Percentiles rank a stretch among this genome's conserved stretches.
These are phyloP conservation scores for Thelonectria blattea DNA, from an alignment of 2,329 filamentous ascomycete species.

Conservation along the genomic window DNA sequence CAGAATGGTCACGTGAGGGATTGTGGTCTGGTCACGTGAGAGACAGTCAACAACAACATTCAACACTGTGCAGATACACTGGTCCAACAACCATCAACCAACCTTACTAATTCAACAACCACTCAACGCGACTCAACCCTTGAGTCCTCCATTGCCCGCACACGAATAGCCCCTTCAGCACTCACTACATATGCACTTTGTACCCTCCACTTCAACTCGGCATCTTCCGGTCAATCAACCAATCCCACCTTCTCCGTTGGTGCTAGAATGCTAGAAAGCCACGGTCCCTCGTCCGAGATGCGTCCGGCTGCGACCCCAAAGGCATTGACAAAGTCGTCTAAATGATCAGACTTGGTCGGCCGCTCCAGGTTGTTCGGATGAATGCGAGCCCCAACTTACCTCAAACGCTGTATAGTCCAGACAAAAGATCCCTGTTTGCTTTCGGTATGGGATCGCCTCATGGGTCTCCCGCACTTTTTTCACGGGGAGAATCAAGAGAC, in stretches of 20 bases:
- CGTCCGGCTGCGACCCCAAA: background rate
- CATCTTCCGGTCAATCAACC: background rate
- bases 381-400: slow-evolving; percentile 6
- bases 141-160: too few relatives aligned
- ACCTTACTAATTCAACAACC: too few relatives aligned
- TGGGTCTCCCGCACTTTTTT: background rate
- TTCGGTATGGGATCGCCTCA: background rate
- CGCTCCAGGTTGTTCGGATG: background rate
- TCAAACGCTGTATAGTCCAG: background rate
- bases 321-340: background rate
- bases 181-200: too few relatives aligned
- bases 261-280: background rate
- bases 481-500: background rate
- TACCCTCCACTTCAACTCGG: background rate
- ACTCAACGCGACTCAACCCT: too few relatives aligned
- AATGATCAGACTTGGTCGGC: background rate
- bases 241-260: background rate
- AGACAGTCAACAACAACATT: too few relatives aligned
- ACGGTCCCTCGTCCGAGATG: background rate
- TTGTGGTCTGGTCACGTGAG: too few relatives aligned
- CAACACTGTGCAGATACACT: too few relatives aligned
- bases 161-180: too few relatives aligned
- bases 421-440: background rate
- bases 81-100: too few relatives aligned
- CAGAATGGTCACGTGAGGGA: too few relatives aligned